A percentile compares a stretch with the other conserved stretches of the same genome.
phyloP scores from a whole-genome alignment of 2,329 filamentous ascomycete species.

The Chrysoporthe cubensis region DNA sequence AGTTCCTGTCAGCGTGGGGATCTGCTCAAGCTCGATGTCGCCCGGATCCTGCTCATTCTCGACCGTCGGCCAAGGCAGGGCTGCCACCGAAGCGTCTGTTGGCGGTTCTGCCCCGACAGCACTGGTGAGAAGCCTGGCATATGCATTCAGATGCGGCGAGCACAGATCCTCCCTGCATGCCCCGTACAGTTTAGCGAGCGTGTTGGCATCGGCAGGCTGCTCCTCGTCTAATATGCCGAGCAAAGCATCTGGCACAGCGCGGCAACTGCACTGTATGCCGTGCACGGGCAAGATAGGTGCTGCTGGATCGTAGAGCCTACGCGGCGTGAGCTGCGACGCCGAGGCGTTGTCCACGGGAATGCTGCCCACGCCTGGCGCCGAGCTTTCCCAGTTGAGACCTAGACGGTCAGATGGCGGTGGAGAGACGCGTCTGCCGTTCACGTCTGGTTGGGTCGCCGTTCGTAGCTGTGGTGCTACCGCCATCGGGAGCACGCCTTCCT shows the following conservation, averaged over 20 bases:
- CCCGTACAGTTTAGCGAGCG: constrained; percentile 20
- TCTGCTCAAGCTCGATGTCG: constrained; percentile 10
- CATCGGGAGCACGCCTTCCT: background rate
- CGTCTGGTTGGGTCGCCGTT: background rate
- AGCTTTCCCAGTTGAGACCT: background rate
- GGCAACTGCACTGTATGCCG: constrained; percentile 15
- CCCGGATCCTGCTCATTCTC: constrained; percentile 8
- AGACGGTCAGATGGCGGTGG: background rate
- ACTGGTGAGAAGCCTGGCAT: constrained; percentile 24
- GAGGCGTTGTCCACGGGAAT: background rate
- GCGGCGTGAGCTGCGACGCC: constrained; percentile 8
- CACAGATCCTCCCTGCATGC: constrained; percentile 26
- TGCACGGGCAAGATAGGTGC: constrained; percentile 17
- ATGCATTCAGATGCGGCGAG: constrained; percentile 20
- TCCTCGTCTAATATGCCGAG: constrained; percentile 20
- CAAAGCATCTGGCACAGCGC: constrained; percentile 21
- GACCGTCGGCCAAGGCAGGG: background rate
- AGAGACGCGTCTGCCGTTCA: constrained; percentile 3
- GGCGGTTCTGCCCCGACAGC: constrained; percentile 13
- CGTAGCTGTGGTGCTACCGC: background rate
- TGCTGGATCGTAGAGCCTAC: constrained; percentile 27
- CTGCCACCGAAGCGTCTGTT: background rate
- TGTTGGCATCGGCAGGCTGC: background rate
- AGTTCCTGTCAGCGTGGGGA: constrained; percentile 17
- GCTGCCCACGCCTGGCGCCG: background rate